Evolutionary conservation across 2,329 filamentous ascomycete species (phyloP).

Genomic region (Fusarium sp.): DNA sequence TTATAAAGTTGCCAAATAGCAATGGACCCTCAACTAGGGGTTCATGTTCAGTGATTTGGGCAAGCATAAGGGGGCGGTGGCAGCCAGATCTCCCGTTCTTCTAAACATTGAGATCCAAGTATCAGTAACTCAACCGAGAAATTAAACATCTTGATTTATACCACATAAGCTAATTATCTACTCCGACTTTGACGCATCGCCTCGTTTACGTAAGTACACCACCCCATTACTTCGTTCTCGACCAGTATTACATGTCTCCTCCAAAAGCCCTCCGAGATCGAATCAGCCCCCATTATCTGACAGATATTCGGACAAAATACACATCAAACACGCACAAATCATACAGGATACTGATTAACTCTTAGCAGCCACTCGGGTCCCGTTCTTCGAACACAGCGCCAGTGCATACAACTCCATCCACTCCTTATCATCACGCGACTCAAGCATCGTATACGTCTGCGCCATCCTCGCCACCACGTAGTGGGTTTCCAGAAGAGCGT

Average conservation of each 20-base stretch:
- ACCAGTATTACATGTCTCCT: background rate
- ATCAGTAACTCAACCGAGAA: background rate
- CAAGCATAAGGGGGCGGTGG: background rate
- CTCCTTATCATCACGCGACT: conserved; percentile 43
- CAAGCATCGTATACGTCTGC: conserved; percentile 47
- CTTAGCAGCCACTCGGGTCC: conserved; percentile 38
- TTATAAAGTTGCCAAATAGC: background rate
- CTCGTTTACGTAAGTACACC: background rate
- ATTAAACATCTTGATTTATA: background rate
- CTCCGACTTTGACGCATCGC: background rate
- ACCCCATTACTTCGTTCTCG: background rate
- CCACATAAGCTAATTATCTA: background rate
- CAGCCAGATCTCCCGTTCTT: background rate
- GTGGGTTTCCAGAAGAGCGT: conserved; percentile 50
- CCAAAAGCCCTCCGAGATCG: background rate
- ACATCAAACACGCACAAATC: background rate
- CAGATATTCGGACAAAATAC: background rate
- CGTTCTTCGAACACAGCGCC: conserved; percentile 50
- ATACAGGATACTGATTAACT: background rate
- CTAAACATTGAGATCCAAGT: no score
- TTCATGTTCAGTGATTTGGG: background rate
- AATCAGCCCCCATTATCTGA: background rate
- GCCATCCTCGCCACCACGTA: conserved; percentile 51
- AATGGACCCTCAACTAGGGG: background rate
- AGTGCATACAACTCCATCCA: conserved; percentile 52